These are phyloP conservation scores for Trypanosoma cruzi DNA, from an alignment of 208 protist species.

Conservation along the genomic window DNA sequence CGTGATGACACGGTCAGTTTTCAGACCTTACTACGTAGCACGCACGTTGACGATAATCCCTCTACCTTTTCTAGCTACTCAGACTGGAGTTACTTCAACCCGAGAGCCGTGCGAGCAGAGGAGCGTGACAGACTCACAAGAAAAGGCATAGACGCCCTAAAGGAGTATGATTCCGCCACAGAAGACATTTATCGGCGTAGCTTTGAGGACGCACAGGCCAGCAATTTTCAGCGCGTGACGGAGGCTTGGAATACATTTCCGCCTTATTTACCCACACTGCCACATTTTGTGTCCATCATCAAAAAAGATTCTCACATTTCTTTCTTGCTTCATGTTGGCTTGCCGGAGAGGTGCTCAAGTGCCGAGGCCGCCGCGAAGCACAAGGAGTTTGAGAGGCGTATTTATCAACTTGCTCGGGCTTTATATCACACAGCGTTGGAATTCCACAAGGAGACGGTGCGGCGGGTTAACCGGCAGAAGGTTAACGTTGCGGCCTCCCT, in stretches of 20 bases:
- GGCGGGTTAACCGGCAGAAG: conserved; percentile 82
- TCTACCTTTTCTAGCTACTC: conserved; percentile 62
- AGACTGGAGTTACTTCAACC: conserved; percentile 87
- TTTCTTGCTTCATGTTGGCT: conserved; percentile 60
- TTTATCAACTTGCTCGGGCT: conserved; percentile 55
- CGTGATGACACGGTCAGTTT: conserved; percentile 74
- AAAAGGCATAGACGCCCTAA: conserved; percentile 55
- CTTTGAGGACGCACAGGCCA: conserved; percentile 48
- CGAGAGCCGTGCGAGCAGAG: conserved; percentile 74
- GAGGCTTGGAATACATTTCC: conserved; percentile 43
- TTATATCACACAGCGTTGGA: conserved; percentile 69
- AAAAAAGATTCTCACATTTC: conserved; percentile 74
- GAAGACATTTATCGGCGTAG: conserved; percentile 65
- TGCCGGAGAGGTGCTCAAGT: conserved; percentile 22
- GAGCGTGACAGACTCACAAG: conserved; percentile 61
- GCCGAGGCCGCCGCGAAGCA: conserved; percentile 25
- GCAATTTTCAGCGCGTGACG: conserved; percentile 29
- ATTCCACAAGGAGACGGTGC: conserved; percentile 63
- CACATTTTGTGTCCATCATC: conserved; percentile 73
- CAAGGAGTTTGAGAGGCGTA: conserved; percentile 54
- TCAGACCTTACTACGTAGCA: conserved; percentile 51
- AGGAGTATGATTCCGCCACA: conserved; percentile 59
- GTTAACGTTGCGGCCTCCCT: conserved; percentile 73
- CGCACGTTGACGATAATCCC: conserved; percentile 46
- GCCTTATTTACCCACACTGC: conserved; percentile 64